A percentile compares a stretch with the other conserved stretches of the same genome.
Evolutionary conservation across 2,329 filamentous ascomycete species (phyloP).

Genomic region (Fusarium paranaense): DNA sequence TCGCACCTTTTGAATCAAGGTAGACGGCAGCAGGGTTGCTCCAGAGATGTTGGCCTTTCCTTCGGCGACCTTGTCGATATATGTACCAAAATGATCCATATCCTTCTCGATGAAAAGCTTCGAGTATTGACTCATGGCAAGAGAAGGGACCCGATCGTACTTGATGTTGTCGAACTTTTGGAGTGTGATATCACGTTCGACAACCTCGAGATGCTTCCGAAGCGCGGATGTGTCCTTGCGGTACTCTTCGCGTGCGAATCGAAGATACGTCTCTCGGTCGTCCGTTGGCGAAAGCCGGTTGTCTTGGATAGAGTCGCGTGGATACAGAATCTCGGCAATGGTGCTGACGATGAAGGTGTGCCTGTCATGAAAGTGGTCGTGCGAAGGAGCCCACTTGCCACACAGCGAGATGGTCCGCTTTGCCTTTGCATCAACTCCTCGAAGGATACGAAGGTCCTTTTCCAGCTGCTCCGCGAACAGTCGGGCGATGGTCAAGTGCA

Average conservation of each 20-base stretch:
- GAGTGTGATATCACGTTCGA: constrained; percentile 63
- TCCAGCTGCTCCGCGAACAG: constrained; percentile 68
- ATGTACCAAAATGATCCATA: constrained; percentile 59
- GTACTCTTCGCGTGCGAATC: constrained; percentile 64
- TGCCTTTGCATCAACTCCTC: constrained; percentile 52
- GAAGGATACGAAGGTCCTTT: constrained; percentile 57
- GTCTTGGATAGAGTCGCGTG: constrained; percentile 47
- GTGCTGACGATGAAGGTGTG: constrained; percentile 68
- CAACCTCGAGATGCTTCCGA: constrained; percentile 63
- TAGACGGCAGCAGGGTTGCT: constrained; percentile 65
- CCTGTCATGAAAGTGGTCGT: constrained; percentile 67
- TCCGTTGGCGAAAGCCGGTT: constrained; percentile 47
- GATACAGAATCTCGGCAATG: constrained; percentile 67
- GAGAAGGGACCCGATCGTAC: constrained; percentile 67
- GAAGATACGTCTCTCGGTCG: constrained; percentile 63
- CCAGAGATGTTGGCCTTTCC: constrained; percentile 66
- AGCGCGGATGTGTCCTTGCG: constrained; percentile 64
- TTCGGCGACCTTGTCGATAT: constrained; percentile 60
- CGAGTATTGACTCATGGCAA: constrained; percentile 67
- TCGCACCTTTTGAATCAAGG: constrained; percentile 51
- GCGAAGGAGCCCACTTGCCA: constrained; percentile 70
- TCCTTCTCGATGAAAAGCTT: constrained; percentile 64
- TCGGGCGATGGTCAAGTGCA: constrained; percentile 65
- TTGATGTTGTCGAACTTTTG: constrained; percentile 62
- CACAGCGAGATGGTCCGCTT: constrained; percentile 64